Evolutionary conservation across 495 filamentous ascomycete genomes (phyloP), one percentile per base, ranked within the genome.

Genomic region (Xylaria grammica): DNA sequence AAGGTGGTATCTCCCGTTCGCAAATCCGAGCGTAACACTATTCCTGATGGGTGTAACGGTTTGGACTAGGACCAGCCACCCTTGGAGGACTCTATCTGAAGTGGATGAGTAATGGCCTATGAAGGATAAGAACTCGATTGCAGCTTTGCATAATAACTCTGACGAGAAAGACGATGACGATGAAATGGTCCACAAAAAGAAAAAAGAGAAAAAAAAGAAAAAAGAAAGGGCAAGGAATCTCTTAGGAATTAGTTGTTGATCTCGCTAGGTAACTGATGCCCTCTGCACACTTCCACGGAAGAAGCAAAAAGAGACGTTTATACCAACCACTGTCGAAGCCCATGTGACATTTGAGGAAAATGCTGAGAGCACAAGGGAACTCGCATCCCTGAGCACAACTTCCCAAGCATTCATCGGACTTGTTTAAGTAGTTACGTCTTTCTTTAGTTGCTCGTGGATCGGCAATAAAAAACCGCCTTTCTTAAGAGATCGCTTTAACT

Each of bases 101-200:
- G 20, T 48, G 27, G 29, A 59, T 48, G 27, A 27, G 29, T 17
- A 13, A 32, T 48, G 7, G 19, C 11, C 22, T 17, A 42, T 24
- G 27, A 42, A 59, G 56, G 42, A 48, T n/a, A 22, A 9, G 42
- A 46, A 17, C 56, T 48, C 40, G 19, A 20, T 29, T 27, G 48
- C 24, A 13, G 42, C 56, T 59, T 57, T 59, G 27, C 29, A 22
- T 62, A 32, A 52, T 13, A 48, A 52, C 52, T 17, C 2, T 40
- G 34, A 60, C 46, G 58, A 50, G 36, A 19, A 60, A 17, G 36
- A 62, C 30, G 22, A 61, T 52, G 46, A 51, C 59, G 34, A 62
- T 19, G 56, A 40, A 48, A 59, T 24, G 29, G 45, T n/a, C n/a
- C n/a, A n/a, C 24, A 30, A 62, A 42, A 53, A 1, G 17, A 34